Evolutionary conservation across 345 rosid species (phyloP).

Genomic region (Rhizophora mangle): DNA sequence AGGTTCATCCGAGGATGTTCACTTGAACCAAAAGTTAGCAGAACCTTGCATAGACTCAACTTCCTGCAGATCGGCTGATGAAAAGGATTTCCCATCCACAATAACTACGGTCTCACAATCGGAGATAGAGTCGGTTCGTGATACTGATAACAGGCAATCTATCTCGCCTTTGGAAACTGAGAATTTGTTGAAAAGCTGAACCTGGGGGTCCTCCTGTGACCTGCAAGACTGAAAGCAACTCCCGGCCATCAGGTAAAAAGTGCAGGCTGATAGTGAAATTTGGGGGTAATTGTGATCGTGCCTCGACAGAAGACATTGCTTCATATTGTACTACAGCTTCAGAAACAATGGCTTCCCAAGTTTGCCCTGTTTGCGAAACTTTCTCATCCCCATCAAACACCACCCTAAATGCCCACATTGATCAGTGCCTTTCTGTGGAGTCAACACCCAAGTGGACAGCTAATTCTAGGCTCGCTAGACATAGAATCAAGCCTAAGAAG

Average conservation of each 20-base stretch:
- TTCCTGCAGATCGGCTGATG: slow-evolving; percentile 42
- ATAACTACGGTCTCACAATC: slow-evolving; percentile 50
- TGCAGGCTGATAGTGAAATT: slow-evolving; percentile 68
- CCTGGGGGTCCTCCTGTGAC: slow-evolving; percentile 28
- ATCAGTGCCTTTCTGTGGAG: slow-evolving; percentile 87
- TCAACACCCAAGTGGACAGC: slow-evolving; percentile 58
- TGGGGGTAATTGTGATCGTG: slow-evolving; percentile 56
- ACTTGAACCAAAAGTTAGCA: slow-evolving; percentile 26
- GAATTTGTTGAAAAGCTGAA: slow-evolving; percentile 31
- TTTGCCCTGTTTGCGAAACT: slow-evolving; percentile 97
- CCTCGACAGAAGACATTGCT: slow-evolving; percentile 61
- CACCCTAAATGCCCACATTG: slow-evolving; percentile 97
- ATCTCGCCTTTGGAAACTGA: slow-evolving; percentile 30
- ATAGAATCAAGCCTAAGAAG: slow-evolving; percentile 74
- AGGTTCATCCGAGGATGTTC: slow-evolving; percentile 32
- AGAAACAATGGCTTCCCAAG: slow-evolving; percentile 75
- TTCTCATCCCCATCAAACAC: slow-evolving; percentile 97
- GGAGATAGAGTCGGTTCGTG: slow-evolving; percentile 45
- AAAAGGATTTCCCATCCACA: slow-evolving; percentile 55
- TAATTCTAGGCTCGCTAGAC: slow-evolving; percentile 55
- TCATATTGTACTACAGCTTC: slow-evolving; percentile 54
- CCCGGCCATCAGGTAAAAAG: slow-evolving; percentile 51
- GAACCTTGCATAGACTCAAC: slow-evolving; percentile 37
- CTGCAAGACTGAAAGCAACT: slow-evolving; percentile 36
- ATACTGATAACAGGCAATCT: slow-evolving; percentile 35